phyloP scores from a whole-genome alignment of 2,329 filamentous ascomycete genomes.

The Cytospora leucostoma region DNA sequence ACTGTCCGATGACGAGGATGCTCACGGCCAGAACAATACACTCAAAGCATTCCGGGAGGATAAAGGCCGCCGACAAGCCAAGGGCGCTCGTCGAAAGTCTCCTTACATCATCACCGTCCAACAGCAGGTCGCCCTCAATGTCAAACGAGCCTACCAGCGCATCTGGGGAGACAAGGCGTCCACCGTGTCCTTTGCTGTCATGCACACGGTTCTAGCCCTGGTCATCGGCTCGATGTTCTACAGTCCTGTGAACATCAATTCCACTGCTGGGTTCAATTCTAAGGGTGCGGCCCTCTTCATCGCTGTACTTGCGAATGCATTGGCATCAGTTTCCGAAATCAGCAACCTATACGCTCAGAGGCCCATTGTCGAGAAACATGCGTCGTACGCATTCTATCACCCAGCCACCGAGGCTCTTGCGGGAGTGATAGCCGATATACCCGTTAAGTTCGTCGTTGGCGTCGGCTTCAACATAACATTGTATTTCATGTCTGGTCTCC shows the following conservation, averaged over 20 bases:
- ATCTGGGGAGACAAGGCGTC: conserved; percentile 54
- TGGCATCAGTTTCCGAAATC: conserved; percentile 50
- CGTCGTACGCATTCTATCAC: conserved; percentile 53
- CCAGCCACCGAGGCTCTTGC: conserved; percentile 56
- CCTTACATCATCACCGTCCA: conserved; percentile 58
- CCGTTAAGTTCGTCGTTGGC: conserved; percentile 56
- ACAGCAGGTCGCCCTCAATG: conserved; percentile 56
- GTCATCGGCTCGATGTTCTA: conserved; percentile 65
- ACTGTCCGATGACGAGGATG: conserved; percentile 40
- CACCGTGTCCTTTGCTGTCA: conserved; percentile 47
- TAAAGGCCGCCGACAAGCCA: conserved; percentile 54
- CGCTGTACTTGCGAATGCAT: conserved; percentile 41
- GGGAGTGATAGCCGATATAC: conserved; percentile 56
- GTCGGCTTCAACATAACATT: conserved; percentile 56
- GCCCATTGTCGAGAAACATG: conserved; percentile 52
- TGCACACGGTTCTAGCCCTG: conserved; percentile 57
- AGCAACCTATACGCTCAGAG: conserved; percentile 46
- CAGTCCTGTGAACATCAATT: conserved; percentile 41
- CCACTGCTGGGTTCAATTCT: conserved; percentile 54
- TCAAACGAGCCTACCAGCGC: conserved; percentile 52
- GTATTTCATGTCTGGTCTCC: conserved; percentile 58
- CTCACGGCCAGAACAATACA: conserved; percentile 14
- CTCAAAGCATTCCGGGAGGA: conserved; percentile 42
- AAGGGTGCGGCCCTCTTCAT: conserved; percentile 62
- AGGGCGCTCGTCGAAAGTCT: conserved; percentile 55